Percentiles rank a stretch among this genome's conserved stretches.
Conservation (phyloP, 805 yeast genomes). For the Pichia gijzeniarum region DNA sequence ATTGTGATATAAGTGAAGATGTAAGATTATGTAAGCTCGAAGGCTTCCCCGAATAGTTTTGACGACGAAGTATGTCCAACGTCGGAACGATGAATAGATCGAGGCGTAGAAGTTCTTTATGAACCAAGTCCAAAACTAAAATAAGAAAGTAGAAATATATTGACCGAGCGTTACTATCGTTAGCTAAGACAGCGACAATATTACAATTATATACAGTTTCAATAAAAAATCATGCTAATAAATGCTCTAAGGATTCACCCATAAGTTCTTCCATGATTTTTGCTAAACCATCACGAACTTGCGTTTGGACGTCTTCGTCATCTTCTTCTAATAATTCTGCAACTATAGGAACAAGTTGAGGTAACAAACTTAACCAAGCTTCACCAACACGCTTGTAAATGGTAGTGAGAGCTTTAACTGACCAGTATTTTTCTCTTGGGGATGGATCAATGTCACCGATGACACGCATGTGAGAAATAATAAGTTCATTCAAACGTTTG, state of each 20-base stretch:
- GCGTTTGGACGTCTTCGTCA: slow-evolving; percentile 86
- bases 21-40: too few species aligned
- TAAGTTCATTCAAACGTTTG: slow-evolving; percentile 59
- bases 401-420: slow-evolving; percentile 69
- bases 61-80: too few species aligned
- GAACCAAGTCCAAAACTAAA: too few species aligned
- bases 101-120: too few species aligned
- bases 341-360: slow-evolving; percentile 90
- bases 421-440: slow-evolving; percentile 65
- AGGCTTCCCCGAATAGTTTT: too few species aligned
- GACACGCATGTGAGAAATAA: slow-evolving; percentile 64
- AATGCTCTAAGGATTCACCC: slow-evolving; percentile 88
- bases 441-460: slow-evolving; percentile 32
- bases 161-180: too few species aligned
- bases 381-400: slow-evolving; percentile 91
- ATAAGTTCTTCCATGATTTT: slow-evolving; percentile 86
- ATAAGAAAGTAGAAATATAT: too few species aligned
- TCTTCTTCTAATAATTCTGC: slow-evolving; percentile 96
- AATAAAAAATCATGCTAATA: slow-evolving; percentile 3
- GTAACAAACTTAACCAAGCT: slow-evolving; percentile 84
- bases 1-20: too few species aligned
- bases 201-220: background rate
- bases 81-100: too few species aligned
- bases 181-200: too few species aligned
- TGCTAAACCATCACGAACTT: slow-evolving; percentile 84